Evolutionary conservation across 352 stramenopile species (phyloP).

Genomic region (Phytophthora parvispora): DNA sequence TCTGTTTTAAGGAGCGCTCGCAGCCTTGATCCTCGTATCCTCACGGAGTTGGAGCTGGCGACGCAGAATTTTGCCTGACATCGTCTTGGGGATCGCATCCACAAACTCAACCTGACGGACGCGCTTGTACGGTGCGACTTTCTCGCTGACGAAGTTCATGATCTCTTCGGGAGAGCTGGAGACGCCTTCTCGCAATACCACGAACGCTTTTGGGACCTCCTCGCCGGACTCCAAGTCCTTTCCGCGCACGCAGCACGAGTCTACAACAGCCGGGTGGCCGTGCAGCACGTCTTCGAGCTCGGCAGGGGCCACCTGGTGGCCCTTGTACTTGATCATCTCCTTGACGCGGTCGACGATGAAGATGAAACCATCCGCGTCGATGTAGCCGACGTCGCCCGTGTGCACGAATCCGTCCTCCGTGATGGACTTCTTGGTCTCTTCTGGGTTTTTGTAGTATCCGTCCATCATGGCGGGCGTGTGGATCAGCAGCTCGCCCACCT

Average conservation of each 20-base stretch:
- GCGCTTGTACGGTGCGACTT: constrained; percentile 88
- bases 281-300: constrained; percentile 94
- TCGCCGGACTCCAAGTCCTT: constrained; percentile 83
- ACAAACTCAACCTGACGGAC: constrained; percentile 89
- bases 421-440: constrained; percentile 84
- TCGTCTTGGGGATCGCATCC: constrained; percentile 90
- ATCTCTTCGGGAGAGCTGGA: constrained; percentile 69
- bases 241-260: constrained; percentile 78
- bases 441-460: constrained; percentile 72
- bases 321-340: constrained; percentile 97
- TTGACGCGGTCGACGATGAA: constrained; percentile 96
- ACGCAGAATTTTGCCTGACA: constrained; percentile 93
- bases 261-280: constrained; percentile 70
- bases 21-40: constrained; percentile 32
- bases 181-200: constrained; percentile 73
- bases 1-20: constrained; percentile 8
- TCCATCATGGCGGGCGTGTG: constrained; percentile 51
- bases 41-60: constrained; percentile 67
- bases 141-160: constrained; percentile 82
- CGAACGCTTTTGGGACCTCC: constrained; percentile 90
- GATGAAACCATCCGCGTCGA: constrained; percentile 93
- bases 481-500: constrained; percentile 79
- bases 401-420: constrained; percentile 82
- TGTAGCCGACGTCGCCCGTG: constrained; percentile 92
- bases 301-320: constrained; percentile 91